phyloP scores from a whole-genome alignment of 208 protist genomes.

The Crithidia bombi region DNA sequence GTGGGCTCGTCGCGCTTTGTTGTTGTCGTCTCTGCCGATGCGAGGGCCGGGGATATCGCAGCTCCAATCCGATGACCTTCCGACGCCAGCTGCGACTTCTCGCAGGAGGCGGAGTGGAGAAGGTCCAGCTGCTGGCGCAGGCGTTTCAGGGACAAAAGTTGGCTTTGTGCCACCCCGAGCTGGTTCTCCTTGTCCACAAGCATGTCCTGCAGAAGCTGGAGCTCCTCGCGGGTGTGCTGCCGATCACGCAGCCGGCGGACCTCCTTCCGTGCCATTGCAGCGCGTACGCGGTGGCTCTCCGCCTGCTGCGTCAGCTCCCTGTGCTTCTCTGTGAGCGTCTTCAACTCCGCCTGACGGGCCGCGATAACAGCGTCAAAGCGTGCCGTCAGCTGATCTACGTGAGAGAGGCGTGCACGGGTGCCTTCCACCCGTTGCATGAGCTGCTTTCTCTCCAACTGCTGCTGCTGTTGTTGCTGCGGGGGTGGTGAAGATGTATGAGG shows the following conservation, averaged over 20 bases:
- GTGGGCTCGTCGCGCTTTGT: background rate
- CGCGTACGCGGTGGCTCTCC: constrained; percentile 27
- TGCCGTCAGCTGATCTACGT: constrained; percentile 15
- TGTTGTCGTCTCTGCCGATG: background rate
- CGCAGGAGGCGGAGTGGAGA: constrained; percentile 18
- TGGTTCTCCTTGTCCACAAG: constrained; percentile 54
- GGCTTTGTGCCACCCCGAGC: constrained; percentile 34
- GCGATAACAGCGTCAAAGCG: constrained; percentile 28
- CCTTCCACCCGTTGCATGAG: constrained; percentile 8
- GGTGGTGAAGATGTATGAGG: background rate
- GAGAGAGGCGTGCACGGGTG: constrained; percentile 13
- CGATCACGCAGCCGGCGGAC: constrained; percentile 39
- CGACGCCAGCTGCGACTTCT: constrained; percentile 13
- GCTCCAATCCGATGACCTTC: background rate
- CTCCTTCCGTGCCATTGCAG: constrained; percentile 15
- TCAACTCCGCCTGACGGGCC: constrained; percentile 26
- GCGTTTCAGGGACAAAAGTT: constrained; percentile 38
- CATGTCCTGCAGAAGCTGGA: constrained; percentile 67
- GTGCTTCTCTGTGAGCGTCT: constrained; percentile 14
- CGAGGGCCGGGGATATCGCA: background rate
- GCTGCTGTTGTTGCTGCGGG: background rate
- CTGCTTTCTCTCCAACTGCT: constrained; percentile 8
- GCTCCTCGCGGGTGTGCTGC: constrained; percentile 51
- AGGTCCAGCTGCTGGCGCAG: constrained; percentile 47
- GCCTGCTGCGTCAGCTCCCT: constrained; percentile 27